phyloP scores from a whole-genome alignment of 495 filamentous ascomycete species.

The Penicillium desertorum region DNA sequence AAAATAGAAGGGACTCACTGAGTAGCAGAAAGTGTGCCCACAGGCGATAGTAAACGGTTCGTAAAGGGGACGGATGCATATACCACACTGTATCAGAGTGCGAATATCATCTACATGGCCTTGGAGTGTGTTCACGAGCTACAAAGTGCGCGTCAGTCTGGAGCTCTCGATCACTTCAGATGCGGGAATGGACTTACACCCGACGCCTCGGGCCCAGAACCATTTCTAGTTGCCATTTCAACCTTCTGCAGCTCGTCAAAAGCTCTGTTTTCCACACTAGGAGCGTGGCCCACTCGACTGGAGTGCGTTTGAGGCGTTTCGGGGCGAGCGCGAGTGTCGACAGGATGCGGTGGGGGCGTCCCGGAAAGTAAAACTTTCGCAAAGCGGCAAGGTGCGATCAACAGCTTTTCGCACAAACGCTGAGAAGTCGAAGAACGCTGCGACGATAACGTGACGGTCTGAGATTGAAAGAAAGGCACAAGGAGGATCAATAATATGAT shows the following conservation, averaged over 20 bases:
- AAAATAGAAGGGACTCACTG: constrained; percentile 39
- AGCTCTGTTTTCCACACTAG: constrained; percentile 5
- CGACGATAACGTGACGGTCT: neutral
- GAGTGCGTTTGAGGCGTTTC: constrained; percentile 12
- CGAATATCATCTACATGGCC: constrained; percentile 52
- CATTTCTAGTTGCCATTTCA: constrained; percentile 22
- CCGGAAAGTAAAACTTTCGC: constrained; percentile 18
- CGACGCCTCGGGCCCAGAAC: constrained; percentile 26
- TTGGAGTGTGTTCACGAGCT: constrained; percentile 51
- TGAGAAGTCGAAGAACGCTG: neutral
- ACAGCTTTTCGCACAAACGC: neutral
- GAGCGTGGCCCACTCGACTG: constrained; percentile 10
- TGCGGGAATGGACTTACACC: constrained; percentile 30
- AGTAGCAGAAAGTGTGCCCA: constrained; percentile 76
- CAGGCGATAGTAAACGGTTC: constrained; percentile 71
- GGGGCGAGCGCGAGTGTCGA: constrained; percentile 21
- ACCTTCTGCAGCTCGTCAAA: constrained; percentile 1
- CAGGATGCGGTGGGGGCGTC: constrained; percentile 22
- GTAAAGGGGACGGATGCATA: constrained; percentile 68
- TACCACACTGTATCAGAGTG: constrained; percentile 59
- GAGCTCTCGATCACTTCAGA: neutral
- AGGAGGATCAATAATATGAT: constrained; percentile 1
- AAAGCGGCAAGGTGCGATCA: constrained; percentile 10
- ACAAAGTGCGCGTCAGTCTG: constrained; percentile 17
- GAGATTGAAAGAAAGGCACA: neutral